Evolutionary conservation across 768 basidiomycete species (phyloP).

Genomic region (Suillus paluster): DNA sequence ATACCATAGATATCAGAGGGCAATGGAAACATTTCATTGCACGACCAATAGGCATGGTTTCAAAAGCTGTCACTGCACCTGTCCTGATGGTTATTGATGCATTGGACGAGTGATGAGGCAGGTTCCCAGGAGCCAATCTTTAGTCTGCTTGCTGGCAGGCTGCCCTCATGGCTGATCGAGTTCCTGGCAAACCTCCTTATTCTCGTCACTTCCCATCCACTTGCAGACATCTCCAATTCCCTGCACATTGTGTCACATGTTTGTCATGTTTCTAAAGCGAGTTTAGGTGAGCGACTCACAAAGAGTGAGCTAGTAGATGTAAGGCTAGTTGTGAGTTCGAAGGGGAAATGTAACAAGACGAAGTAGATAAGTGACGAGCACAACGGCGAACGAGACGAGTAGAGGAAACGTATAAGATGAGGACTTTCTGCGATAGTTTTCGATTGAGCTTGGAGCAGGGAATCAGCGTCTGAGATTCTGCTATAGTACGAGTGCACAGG

Average conservation of each 20-base stretch:
- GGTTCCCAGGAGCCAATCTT: conserved; percentile 16
- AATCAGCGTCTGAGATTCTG: no score
- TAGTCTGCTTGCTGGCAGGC: not conserved
- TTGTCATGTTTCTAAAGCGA: not conserved
- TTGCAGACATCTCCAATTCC: conserved; percentile 7
- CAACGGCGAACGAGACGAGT: no score
- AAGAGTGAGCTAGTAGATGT: no score
- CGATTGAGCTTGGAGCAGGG: no score
- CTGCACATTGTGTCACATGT: not conserved
- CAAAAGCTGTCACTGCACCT: conserved; percentile 14
- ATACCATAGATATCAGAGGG: not conserved
- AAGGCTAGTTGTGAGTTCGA: no score
- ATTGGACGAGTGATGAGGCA: conserved; percentile 19
- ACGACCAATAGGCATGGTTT: conserved; percentile 16
- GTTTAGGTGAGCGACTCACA: no score
- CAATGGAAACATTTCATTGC: conserved; percentile 24
- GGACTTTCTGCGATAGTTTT: no score
- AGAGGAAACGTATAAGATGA: no score
- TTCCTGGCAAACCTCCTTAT: conserved; percentile 8
- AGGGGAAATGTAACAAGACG: no score
- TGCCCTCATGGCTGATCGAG: not conserved
- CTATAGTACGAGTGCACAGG: no score
- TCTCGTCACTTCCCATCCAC: conserved; percentile 14
- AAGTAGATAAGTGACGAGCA: no score
- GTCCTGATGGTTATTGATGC: conserved; percentile 32